These are phyloP conservation scores for Fusarium musae DNA, from an alignment of 2,329 filamentous ascomycete species.

Conservation along the genomic window DNA sequence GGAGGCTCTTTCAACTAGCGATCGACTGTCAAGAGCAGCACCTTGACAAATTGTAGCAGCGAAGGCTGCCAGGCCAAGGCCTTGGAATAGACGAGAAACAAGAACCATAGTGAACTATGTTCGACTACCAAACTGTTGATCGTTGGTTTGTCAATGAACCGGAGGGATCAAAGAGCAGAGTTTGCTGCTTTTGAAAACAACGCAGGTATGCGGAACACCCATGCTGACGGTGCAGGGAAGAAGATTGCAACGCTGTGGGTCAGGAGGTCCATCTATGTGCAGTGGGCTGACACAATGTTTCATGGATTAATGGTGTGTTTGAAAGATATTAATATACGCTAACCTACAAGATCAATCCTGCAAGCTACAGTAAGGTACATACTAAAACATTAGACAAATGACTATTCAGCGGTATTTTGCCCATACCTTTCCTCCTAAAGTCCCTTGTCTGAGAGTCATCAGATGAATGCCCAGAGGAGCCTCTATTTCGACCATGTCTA, in stretches of 20 bases:
- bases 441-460: rapidly evolving
- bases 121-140: not conserved
- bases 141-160: no score
- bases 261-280: not conserved
- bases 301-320: not conserved
- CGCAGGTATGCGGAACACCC: not conserved
- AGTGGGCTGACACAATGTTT: not conserved
- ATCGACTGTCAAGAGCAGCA: slow-evolving; percentile 10
- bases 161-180: not conserved
- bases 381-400: rapidly evolving
- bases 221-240: not conserved
- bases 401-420: not conserved
- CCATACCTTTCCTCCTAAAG: not conserved
- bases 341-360: not conserved
- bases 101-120: slow-evolving; percentile 11
- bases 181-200: not conserved
- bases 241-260: not conserved
- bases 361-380: not conserved
- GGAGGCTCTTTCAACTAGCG: slow-evolving; percentile 15
- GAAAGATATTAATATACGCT: not conserved
- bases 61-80: slow-evolving; percentile 16
- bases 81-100: slow-evolving; percentile 5
- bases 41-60: not conserved
- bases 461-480: not conserved
- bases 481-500: not conserved